Base-by-base conservation (phyloP, 805 yeast genomes). In the Barnettozyma californica region DNA sequence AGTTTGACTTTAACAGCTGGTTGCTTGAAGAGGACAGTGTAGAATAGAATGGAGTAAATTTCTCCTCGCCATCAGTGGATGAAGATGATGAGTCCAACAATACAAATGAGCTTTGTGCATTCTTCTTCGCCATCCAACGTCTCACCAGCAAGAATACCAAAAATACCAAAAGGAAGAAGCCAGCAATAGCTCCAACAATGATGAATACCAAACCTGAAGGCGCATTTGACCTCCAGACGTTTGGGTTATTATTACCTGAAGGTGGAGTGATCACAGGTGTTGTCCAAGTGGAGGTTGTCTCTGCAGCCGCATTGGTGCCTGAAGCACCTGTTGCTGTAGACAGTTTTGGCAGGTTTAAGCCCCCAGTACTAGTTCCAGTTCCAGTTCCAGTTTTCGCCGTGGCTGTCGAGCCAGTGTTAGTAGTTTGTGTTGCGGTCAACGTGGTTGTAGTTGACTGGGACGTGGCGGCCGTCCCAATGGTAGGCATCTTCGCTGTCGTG, bases 151-250 rank as follows among this genome's bases (percentile, higher is more conserved):
- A 78, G 76, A 84, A 82, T 13, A 72, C 53, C 10, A 76, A 53
- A 36, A 84, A 70, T 1, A 72, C 73, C 4, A 83, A 52, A 19
- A 82, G 64, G 4, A 85, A 67, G 35, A 79, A 81, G 0, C 83
- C 87, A 5, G 83, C 79, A 35, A 83, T 71, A 10, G 84, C 71
- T 1, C 95, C 96, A 39, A 87, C 84, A 0, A 87, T 84, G 45
- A 89, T 88, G 66, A 87, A 88, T 2, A 89, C 90, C 1, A 94
- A 84, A 1, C 96, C 96, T 42, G 78, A 74, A 1, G 90, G 87
- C 41, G 73, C 70, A 19, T 60, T 60, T 6, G 80, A 65, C 41
- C 69, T 65, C 55, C 75, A 66, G 18, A 88, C 71, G 58, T 75
- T 81, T 10, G 96, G 96, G 64, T 88, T 88, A 44, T 74, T 67